Evolutionary conservation across 164 flowering plant genomes (phyloP).

Genomic region (Vitis amurensis): DNA sequence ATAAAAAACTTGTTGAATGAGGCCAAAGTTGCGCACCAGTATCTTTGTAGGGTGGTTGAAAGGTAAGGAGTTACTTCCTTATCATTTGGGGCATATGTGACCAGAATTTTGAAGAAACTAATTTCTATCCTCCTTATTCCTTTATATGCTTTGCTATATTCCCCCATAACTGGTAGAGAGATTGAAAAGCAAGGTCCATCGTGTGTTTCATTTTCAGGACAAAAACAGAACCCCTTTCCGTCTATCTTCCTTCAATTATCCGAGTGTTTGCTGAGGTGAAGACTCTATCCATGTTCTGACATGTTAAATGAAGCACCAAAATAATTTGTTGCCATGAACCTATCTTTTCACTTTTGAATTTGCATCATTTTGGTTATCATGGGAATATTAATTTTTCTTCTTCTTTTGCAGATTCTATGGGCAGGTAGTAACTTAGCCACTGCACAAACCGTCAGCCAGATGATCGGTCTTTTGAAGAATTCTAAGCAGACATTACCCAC

Average conservation of each 20-base stretch:
- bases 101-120: not conserved
- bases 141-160: too few relatives aligned
- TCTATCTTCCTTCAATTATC: not conserved
- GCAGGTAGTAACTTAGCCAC: not conserved
- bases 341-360: too few relatives aligned
- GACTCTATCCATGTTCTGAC: too few relatives aligned
- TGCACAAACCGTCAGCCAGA: not conserved
- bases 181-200: too few relatives aligned
- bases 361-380: too few relatives aligned
- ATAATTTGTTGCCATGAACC: too few relatives aligned
- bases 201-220: not conserved
- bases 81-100: not conserved
- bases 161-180: too few relatives aligned
- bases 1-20: not conserved
- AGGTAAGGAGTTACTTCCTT: not conserved
- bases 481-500: not conserved
- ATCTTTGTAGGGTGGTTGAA: slow-evolving; percentile 13
- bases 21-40: slow-evolving; percentile 7
- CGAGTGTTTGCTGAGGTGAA: slow-evolving; percentile 2
- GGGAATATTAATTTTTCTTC: not conserved
- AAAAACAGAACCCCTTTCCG: not conserved
- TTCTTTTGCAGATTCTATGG: not conserved
- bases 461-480: not conserved
- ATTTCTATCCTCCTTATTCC: not conserved
- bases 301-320: too few relatives aligned